phyloP scores from a whole-genome alignment of 2,329 filamentous ascomycete genomes.

The Neoscytalidium dimidiatum region DNA sequence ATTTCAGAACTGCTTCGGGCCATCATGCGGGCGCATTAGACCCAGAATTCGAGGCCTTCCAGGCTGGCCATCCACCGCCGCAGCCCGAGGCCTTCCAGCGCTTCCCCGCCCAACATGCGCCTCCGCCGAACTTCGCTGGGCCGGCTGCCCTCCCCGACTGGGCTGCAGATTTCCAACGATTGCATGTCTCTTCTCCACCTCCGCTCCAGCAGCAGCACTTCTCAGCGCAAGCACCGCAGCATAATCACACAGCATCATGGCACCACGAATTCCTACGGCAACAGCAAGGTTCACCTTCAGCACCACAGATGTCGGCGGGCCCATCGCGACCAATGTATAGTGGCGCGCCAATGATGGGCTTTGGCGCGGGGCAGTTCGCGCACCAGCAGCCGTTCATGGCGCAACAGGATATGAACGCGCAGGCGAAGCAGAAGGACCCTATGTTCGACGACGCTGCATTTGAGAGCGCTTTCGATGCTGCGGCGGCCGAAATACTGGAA shows the following conservation, averaged over 20 bases:
- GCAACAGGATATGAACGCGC: conserved; percentile 21
- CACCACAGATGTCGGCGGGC: conserved; percentile 29
- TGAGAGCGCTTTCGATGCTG: conserved; percentile 55
- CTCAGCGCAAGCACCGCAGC: conserved; percentile 37
- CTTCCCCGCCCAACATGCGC: conserved; percentile 28
- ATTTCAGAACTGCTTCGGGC: conserved; percentile 61
- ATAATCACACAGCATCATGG: conserved; percentile 49
- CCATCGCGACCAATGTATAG: conserved; percentile 28
- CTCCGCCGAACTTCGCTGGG: conserved; percentile 31
- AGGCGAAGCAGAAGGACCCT: conserved; percentile 39
- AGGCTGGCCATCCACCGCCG: conserved; percentile 49
- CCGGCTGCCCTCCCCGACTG: conserved; percentile 41
- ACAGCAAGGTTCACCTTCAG: conserved; percentile 32
- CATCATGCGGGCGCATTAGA: conserved; percentile 59
- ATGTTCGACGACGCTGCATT: conserved; percentile 59
- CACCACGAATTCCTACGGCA: conserved; percentile 60
- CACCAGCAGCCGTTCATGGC: conserved; percentile 16
- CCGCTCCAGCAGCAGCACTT: conserved; percentile 51
- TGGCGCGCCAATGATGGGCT: conserved; percentile 25
- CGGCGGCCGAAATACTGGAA: conserved; percentile 41
- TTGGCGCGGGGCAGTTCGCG: neutral
- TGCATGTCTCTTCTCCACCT: conserved; percentile 43
- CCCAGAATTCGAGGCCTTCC: conserved; percentile 70
- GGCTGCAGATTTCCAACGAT: conserved; percentile 52
- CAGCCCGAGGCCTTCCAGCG: conserved; percentile 41